These are phyloP conservation scores for Candida tammaniensis DNA, from an alignment of 805 yeast genomes.

Conservation along the genomic window DNA sequence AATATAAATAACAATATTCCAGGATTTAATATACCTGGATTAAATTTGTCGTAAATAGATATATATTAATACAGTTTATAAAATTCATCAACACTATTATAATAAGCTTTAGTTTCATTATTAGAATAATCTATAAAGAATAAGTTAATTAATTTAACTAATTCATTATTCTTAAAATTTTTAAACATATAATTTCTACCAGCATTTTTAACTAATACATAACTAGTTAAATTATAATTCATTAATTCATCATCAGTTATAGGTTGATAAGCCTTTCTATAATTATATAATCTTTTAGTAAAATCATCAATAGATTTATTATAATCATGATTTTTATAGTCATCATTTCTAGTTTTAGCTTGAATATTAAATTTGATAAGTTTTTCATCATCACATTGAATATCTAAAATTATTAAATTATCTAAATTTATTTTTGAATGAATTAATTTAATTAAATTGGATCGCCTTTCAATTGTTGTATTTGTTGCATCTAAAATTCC, in stretches of 20 bases:
- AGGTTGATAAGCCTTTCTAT: constrained; percentile 37
- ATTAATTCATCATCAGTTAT: constrained; percentile 23
- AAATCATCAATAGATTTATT: constrained; percentile 58
- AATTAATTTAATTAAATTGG: constrained; percentile 26
- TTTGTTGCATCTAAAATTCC: constrained; percentile 46
- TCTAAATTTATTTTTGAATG: constrained; percentile 13
- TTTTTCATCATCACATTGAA: constrained; percentile 52
- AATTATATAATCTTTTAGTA: constrained; percentile 51
- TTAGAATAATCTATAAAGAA: constrained; percentile 17
- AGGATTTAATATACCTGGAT: constrained; percentile 23
- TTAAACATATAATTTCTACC: constrained; percentile 18
- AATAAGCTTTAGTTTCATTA: constrained; percentile 22
- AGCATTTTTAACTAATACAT: constrained; percentile 25
- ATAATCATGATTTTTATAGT: constrained; percentile 53
- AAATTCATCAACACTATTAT: constrained; percentile 25
- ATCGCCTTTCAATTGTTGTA: constrained; percentile 34
- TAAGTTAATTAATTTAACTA: constrained; percentile 8
- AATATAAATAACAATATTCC: constrained; percentile 5
- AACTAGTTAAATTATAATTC: constrained; percentile 19
- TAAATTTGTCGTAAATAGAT: constrained; percentile 17
- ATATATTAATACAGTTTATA: constrained; percentile 7
- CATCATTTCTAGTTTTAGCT: constrained; percentile 60
- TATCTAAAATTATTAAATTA: constrained; percentile 55
- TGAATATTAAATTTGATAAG: constrained; percentile 60
- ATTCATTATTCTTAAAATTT: constrained; percentile 8